phyloP scores from a whole-genome alignment of 768 basidiomycete species.

The Suillus subalutaceus region DNA sequence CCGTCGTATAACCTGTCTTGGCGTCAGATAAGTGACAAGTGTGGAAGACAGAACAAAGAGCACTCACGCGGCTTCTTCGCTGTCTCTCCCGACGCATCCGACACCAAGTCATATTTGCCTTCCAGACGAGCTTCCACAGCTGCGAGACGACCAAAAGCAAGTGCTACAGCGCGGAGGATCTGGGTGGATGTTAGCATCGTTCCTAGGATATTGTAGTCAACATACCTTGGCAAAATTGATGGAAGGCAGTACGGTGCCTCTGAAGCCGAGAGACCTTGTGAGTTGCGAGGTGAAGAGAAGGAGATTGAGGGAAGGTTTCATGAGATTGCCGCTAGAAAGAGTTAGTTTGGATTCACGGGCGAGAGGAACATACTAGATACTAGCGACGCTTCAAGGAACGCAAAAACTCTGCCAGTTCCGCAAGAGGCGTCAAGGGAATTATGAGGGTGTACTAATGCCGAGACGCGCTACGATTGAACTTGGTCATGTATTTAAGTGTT shows the following conservation, averaged over 20 bases:
- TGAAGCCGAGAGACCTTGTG: conserved; percentile 79
- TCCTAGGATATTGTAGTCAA: background rate
- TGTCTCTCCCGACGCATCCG: conserved; percentile 81
- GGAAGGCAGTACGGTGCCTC: conserved; percentile 82
- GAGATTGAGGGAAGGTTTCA: conserved; percentile 93
- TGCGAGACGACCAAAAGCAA: conserved; percentile 89
- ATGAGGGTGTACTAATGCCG: conserved; percentile 80
- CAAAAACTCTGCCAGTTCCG: conserved; percentile 83
- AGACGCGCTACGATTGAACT: conserved; percentile 65
- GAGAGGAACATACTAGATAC: conserved; percentile 72
- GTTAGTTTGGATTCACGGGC: background rate
- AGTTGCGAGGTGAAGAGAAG: conserved; percentile 92
- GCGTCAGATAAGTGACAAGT: background rate
- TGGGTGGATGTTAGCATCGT: conserved; percentile 14
- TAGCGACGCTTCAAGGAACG: conserved; percentile 57
- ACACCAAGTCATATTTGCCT: conserved; percentile 89
- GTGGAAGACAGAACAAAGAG: background rate
- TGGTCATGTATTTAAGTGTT: conserved; percentile 66
- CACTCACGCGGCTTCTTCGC: conserved; percentile 89
- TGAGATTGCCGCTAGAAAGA: conserved; percentile 75
- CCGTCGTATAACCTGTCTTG: conserved; percentile 84
- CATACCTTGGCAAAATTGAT: conserved; percentile 66
- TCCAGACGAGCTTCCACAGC: conserved; percentile 85
- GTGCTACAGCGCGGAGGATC: conserved; percentile 83
- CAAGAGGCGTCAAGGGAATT: conserved; percentile 77